phyloP scores from a whole-genome alignment of 768 basidiomycete genomes.

The Podaxis mareebaensis region DNA sequence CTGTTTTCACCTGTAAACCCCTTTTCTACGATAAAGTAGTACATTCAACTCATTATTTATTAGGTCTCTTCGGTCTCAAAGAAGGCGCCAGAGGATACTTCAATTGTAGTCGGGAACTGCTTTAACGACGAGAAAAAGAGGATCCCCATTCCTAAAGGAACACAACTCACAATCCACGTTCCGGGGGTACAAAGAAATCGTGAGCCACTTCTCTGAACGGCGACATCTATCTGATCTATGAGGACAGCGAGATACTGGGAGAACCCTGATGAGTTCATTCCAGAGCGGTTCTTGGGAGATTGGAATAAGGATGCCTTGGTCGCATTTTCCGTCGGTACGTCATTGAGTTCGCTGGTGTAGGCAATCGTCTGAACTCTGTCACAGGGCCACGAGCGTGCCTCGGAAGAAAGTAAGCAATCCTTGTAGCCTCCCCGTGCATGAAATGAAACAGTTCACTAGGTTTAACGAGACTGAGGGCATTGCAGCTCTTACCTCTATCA shows the following conservation, averaged over 20 bases:
- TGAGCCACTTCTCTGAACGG: not conserved
- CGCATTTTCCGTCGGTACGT: constrained; percentile 19
- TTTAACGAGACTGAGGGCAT: constrained; percentile 56
- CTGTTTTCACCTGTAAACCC: constrained; percentile 45
- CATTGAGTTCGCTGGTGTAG: not conserved
- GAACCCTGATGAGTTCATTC: constrained; percentile 46
- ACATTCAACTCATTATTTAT: not conserved
- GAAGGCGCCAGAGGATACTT: constrained; percentile 45
- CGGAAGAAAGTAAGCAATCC: constrained; percentile 37
- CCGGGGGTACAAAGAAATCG: constrained; percentile 12
- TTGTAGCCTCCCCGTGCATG: not conserved
- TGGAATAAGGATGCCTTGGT: constrained; percentile 21
- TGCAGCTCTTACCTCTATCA: constrained; percentile 49
- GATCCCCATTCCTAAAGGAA: constrained; percentile 45
- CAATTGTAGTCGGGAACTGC: constrained; percentile 32
- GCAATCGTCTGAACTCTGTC: not conserved
- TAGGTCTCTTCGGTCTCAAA: constrained; percentile 47
- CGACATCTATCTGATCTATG: not conserved
- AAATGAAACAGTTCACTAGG: constrained; percentile 23
- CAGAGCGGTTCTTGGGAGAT: constrained; percentile 20
- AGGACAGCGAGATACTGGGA: constrained; percentile 54
- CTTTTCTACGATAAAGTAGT: not conserved
- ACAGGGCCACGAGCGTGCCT: constrained; percentile 45
- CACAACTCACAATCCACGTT: constrained; percentile 30
- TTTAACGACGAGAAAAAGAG: constrained; percentile 36